Evolutionary conservation across 164 flowering plant species (phyloP).

Genomic region (Cinnamomum micranthum): DNA sequence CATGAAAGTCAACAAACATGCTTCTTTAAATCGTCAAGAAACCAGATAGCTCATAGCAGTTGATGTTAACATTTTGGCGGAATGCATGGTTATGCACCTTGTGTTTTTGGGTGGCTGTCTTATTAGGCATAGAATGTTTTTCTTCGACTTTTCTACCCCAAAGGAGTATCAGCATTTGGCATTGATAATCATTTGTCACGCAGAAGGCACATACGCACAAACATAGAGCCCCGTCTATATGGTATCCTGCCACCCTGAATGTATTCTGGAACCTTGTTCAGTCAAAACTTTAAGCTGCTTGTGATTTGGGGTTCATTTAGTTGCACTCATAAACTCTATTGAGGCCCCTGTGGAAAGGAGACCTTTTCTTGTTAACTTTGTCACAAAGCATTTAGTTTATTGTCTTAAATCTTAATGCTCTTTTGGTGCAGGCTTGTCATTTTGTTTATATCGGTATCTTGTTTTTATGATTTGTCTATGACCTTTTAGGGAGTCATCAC

Average conservation of each 20-base stretch:
- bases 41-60: not conserved
- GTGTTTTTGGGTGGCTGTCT: not conserved
- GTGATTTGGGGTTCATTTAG: not conserved
- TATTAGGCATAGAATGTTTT: not conserved
- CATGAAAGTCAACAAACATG: not conserved
- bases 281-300: not conserved
- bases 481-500: conserved; percentile 53
- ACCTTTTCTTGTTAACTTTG: not conserved
- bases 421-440: not conserved
- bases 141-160: not conserved
- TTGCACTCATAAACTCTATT: not conserved
- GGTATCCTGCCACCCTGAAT: not conserved
- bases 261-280: no score
- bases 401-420: not conserved
- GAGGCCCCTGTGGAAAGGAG: not conserved
- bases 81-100: not conserved
- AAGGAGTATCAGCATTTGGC: not conserved
- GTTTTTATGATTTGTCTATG: not conserved
- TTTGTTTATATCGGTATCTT: not conserved
- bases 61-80: not conserved
- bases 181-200: not conserved
- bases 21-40: not conserved
- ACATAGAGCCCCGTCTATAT: not conserved
- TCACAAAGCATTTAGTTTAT: not conserved
- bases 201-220: not conserved